Evolutionary conservation across 208 protist genomes (phyloP).

Genomic region (Acanthamoeba triangularis): DNA sequence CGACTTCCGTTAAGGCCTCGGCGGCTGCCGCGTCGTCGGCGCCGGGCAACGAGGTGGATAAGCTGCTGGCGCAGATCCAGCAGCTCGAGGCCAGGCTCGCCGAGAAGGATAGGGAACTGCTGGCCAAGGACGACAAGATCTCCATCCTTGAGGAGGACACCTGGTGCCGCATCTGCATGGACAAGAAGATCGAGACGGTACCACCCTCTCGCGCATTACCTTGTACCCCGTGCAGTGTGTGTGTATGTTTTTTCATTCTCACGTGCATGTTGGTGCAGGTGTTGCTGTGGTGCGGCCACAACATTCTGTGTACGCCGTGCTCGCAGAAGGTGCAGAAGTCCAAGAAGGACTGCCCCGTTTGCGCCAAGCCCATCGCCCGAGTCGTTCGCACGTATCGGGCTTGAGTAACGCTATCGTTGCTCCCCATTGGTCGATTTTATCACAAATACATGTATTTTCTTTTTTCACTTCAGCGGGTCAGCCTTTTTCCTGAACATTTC

Average conservation of each 20-base stretch:
- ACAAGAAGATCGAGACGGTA: slow-evolving; percentile 35
- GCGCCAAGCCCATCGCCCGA: slow-evolving; percentile 21
- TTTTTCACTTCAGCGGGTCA: too few relatives aligned
- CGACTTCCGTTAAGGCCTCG: background rate
- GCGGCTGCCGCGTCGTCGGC: background rate
- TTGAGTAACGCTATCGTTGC: background rate
- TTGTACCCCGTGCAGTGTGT: too few relatives aligned
- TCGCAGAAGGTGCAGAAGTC: slow-evolving; percentile 2
- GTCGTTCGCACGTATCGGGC: slow-evolving; percentile 48
- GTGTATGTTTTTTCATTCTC: background rate
- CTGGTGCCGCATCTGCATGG: slow-evolving; percentile 58
- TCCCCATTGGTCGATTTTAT: too few relatives aligned
- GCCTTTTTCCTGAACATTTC: too few relatives aligned
- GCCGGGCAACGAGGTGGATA: background rate
- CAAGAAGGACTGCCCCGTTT: slow-evolving; percentile 50
- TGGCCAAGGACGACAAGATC: slow-evolving; percentile 54
- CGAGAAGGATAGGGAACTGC: slow-evolving; percentile 31
- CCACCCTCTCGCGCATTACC: too few relatives aligned
- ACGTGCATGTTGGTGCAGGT: background rate
- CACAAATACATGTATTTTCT: too few relatives aligned
- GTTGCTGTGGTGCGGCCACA: slow-evolving; percentile 58
- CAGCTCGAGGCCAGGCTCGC: slow-evolving; percentile 11
- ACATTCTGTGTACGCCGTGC: slow-evolving; percentile 41
- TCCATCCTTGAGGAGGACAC: slow-evolving; percentile 63
- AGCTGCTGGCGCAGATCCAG: slow-evolving; percentile 33